Evolutionary conservation across 176 grass and related monocot species (phyloP).

Genomic region (Triticum timopheevii): DNA sequence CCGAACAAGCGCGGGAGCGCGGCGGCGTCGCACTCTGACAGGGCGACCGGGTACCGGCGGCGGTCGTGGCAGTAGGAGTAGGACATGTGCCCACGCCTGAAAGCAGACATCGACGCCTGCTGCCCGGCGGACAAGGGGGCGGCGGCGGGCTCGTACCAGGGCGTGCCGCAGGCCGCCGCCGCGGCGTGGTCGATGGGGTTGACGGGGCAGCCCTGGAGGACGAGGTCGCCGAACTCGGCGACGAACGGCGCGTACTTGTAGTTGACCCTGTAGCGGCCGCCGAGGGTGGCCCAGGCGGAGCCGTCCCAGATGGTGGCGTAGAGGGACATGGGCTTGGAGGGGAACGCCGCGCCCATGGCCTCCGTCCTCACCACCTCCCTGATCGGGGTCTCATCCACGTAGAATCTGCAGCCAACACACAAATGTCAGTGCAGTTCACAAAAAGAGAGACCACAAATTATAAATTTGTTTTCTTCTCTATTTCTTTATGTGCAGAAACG

Average conservation of each 20-base stretch:
- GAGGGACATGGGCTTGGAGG: constrained; percentile 87
- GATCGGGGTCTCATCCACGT: constrained; percentile 84
- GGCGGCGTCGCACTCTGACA: constrained; percentile 48
- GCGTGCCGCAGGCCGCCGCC: constrained; percentile 19
- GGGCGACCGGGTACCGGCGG: constrained; percentile 42
- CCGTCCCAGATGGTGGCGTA: constrained; percentile 99
- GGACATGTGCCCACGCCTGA: constrained; percentile 65
- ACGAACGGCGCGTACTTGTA: constrained; percentile 93
- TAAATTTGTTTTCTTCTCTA: not conserved
- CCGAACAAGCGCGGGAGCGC: constrained; percentile 35
- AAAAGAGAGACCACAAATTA: not conserved
- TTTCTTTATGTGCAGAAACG: not conserved
- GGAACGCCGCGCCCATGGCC: constrained; percentile 70
- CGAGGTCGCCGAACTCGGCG: constrained; percentile 70
- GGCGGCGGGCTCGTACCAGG: not conserved
- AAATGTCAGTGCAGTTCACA: not conserved
- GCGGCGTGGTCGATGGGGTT: constrained; percentile 23
- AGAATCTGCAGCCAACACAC: constrained; percentile 49
- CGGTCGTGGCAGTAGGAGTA: constrained; percentile 90
- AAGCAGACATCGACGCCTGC: constrained; percentile 40
- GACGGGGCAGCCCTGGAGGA: constrained; percentile 65
- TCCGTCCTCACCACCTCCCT: constrained; percentile 62
- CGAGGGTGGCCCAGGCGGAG: constrained; percentile 79
- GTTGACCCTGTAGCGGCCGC: constrained; percentile 80
- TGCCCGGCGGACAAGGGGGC: constrained; percentile 32